Base-by-base conservation (phyloP, 1,284 basidiomycete species). In the Sanguinoderma infundibulare region DNA sequence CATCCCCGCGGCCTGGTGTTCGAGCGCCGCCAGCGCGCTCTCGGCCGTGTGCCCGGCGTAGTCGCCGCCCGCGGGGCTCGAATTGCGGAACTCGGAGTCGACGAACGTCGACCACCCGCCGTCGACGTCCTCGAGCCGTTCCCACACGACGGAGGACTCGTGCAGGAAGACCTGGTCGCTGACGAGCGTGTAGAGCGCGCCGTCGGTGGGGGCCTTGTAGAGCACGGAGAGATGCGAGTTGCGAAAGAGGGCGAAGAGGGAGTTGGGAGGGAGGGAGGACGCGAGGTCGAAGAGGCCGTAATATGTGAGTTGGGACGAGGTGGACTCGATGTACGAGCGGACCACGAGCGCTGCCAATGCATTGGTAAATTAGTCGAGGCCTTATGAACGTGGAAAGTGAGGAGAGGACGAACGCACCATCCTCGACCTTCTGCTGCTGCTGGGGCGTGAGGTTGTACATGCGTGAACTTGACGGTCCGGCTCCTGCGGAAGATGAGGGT, bases 211-310 rank as follows among this genome's bases (percentile, higher is more conserved):
- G 2, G 81, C 79, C 69, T 90, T 92, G 80, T 95, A 92, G 0
- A 98, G 79, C 4, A 96, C 94, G 0, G 91, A 90, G 10, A 98
- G 86, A 70, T 97, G 95, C 0, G 93, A 94, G 75, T 89, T 94
- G 60, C 95, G 87, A 81, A 96, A 97, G 59, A 96, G 84, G 1
- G 92, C 90, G 28, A 88, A 87, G 28, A 92, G 85, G 3, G 85
- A 75, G 20, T 84, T 82, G 0, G 86, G 82, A 30, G 78, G 67
- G 60, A 89, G 76, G 3, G 80, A 76, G 6, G 85, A 82, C 0
- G 85, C 85, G 55, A 92, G 85, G 49, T 86, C 82, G 73, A 91
- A 91, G 35, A 92, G 80, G 0, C 89, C 95, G 55, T 92, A 84
- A 69, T 96, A 96, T 0, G 94, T 96, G 62, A 97, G 77, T 72